Conservation (phyloP, 78 protist genomes). For the Bodo saltans region DNA sequence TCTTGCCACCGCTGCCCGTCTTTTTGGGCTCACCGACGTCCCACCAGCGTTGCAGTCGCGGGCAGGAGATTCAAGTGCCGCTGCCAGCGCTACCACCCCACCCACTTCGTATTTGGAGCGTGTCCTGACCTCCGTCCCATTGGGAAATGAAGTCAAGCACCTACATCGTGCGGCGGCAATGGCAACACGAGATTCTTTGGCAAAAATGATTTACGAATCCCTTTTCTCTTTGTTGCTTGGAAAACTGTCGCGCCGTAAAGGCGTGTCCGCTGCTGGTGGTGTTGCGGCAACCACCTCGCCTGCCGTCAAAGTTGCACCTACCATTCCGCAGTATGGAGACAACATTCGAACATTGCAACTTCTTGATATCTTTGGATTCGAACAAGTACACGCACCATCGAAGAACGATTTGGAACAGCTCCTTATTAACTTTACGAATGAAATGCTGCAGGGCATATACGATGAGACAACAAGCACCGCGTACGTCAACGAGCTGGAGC, state of each 20-base stretch:
- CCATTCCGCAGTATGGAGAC: neutral
- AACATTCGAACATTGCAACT: no score
- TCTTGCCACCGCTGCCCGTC: neutral
- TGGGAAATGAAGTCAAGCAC: neutral
- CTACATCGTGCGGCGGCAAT: neutral
- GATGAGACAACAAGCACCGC: conserved; percentile 20
- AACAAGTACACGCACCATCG: neutral
- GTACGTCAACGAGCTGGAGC: neutral
- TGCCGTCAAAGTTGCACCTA: neutral
- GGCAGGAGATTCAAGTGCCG: no score
- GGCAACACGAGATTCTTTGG: neutral
- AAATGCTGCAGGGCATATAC: conserved; percentile 71
- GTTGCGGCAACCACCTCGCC: no score
- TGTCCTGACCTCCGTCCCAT: neutral
- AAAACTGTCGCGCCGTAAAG: no score
- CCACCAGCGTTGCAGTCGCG: no score
- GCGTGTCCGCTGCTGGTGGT: no score
- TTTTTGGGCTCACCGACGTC: neutral
- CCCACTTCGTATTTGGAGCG: neutral
- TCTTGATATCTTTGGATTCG: neutral
- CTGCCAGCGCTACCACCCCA: no score
- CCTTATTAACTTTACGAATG: conserved; percentile 69
- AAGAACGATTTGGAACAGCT: conserved; percentile 75
- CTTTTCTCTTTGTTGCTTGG: neutral
- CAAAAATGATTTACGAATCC: neutral